Evolutionary conservation across 208 protist species (phyloP), one percentile per base, ranked within the genome.

Genomic region (Leptomonas pyrrhocoris): DNA sequence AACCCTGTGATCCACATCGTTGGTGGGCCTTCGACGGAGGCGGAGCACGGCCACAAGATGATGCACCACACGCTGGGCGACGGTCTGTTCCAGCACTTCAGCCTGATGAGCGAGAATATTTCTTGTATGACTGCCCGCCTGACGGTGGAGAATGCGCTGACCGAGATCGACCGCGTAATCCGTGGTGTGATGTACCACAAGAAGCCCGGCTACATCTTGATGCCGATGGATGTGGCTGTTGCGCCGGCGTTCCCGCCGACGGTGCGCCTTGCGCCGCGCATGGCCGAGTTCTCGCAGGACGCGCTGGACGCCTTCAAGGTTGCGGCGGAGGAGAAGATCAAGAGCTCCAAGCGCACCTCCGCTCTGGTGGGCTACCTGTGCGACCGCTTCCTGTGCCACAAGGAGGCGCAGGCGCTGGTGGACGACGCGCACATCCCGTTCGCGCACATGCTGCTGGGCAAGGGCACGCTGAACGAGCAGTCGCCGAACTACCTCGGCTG

Each of bases 401-500:
- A 64, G 16, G 57, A 45, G 25, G 68, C 50, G 42, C 68, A 86
- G 65, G 28, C 21, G 43, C 59, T 86, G 31, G 73, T 86, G 25
- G 73, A 80, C 59, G 74, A 83, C 16, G 67, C 58, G n/a, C 49
- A 77, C 51, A 74, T 77, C 36, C 74, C 73, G 36, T 83, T 75
- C 51, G 73, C 68, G 3, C 54, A 74, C 73, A 80, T 77, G 51
- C 57, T 76, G 27, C 74, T 86, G 12, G 81, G 73, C 60, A 86
- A 86, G 70, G 81, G 74, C 46, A 60, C 72, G 50, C 76, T 81
- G 58, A 73, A 70, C 53, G 81, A 86, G 71, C 81, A 86, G 66
- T 83, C 74, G 40, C 60, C 73, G 25, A 80, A 62, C 55, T 81
- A 73, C 64, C 21, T 86, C 36, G 56, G 73, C 43, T 74, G 30